These are phyloP conservation scores for Alternaria sp. DNA, from an alignment of 2,329 filamentous ascomycete genomes.

Conservation along the genomic window DNA sequence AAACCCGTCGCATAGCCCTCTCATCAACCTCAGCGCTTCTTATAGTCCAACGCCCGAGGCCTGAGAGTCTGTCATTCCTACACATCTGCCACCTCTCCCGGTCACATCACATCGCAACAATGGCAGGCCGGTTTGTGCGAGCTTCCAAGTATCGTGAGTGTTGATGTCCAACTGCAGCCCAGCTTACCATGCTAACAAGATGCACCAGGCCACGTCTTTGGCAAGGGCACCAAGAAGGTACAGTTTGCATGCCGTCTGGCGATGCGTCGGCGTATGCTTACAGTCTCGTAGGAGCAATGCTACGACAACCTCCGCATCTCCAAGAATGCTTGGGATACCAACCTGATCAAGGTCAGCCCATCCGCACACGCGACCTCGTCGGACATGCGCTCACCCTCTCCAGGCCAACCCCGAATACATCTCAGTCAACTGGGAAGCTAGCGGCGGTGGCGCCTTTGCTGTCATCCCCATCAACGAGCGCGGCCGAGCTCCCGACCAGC, in stretches of 20 bases:
- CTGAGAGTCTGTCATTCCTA: conserved; percentile 19
- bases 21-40: conserved; percentile 13
- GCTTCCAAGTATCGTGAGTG: conserved; percentile 74
- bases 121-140: conserved; percentile 77
- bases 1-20: conserved; percentile 19
- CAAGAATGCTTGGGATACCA: conserved; percentile 99
- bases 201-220: conserved; percentile 90
- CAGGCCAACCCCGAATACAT: conserved; percentile 96
- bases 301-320: conserved; percentile 98
- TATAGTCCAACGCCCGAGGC: conserved; percentile 17
- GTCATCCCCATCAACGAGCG: conserved; percentile 91
- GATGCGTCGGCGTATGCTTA: conserved; percentile 20
- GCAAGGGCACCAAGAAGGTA: conserved; percentile 88
- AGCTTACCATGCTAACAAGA: conserved; percentile 33
- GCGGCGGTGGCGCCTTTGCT: conserved; percentile 94
- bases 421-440: conserved; percentile 97
- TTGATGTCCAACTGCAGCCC: conserved; percentile 29
- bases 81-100: conserved; percentile 2
- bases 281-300: conserved; percentile 75
- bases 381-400: conserved; percentile 36
- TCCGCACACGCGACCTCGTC: conserved; percentile 39
- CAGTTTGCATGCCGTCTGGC: neutral
- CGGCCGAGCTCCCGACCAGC: conserved; percentile 88
- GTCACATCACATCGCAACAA: conserved; percentile 44
- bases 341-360: conserved; percentile 85